phyloP scores from a whole-genome alignment of 805 yeast species.

The Metschnikowia orientalis region DNA sequence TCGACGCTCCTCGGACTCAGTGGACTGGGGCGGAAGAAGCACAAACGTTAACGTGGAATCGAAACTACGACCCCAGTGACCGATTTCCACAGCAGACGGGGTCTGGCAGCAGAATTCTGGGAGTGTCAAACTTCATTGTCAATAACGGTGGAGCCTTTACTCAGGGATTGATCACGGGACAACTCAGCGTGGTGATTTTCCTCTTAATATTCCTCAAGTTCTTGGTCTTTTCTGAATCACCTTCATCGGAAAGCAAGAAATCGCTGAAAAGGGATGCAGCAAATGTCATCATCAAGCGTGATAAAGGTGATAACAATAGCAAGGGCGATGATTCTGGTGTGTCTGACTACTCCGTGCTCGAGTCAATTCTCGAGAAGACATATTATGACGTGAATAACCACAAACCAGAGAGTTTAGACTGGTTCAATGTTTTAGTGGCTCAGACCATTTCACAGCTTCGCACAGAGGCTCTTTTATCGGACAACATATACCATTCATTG shows the following conservation, averaged over 20 bases:
- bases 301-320: conserved; percentile 15
- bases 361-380: conserved; percentile 77
- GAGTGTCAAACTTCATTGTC: too few species aligned
- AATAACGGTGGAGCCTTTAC: conserved; percentile 64
- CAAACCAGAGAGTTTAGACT: conserved; percentile 85
- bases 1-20: too few species aligned
- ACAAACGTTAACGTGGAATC: too few species aligned
- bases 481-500: conserved; percentile 77
- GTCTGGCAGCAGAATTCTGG: too few species aligned
- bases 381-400: conserved; percentile 88
- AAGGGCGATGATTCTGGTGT: conserved; percentile 9
- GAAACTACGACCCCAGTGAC: too few species aligned
- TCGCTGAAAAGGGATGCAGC: conserved; percentile 24
- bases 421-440: conserved; percentile 94
- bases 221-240: conserved; percentile 69
- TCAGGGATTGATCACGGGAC: conserved; percentile 72
- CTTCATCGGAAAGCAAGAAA: conserved; percentile 18
- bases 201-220: conserved; percentile 64
- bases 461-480: conserved; percentile 80
- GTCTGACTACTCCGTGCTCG: conserved; percentile 19
- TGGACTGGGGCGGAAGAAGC: too few species aligned
- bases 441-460: conserved; percentile 85
- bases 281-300: conserved; percentile 32
- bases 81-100: too few species aligned
- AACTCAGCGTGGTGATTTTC: conserved; percentile 62